Percentiles rank a stretch among this genome's conserved stretches.
These are phyloP conservation scores for Amylostereum areolatum DNA, from an alignment of 1,284 basidiomycete genomes.

Conservation along the genomic window DNA sequence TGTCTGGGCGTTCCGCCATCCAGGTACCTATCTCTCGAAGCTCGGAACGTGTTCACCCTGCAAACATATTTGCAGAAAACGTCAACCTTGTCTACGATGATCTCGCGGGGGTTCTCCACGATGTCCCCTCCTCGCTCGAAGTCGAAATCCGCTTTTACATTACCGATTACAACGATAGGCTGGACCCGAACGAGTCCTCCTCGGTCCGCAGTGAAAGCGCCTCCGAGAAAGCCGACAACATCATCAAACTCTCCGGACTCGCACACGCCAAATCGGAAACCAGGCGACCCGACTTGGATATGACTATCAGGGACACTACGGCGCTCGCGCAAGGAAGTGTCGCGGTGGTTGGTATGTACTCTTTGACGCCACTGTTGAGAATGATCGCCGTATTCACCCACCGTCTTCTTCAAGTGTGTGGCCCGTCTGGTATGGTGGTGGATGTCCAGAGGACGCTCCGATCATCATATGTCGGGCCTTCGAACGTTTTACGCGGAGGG, in stretches of 20 bases:
- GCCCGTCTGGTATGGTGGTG: slow-evolving; percentile 34
- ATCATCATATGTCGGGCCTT: slow-evolving; percentile 28
- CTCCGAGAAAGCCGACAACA: too few species aligned
- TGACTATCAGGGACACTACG: slow-evolving; percentile 20
- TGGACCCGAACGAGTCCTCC: too few species aligned
- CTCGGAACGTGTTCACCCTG: too few species aligned
- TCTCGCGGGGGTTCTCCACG: slow-evolving; percentile 18
- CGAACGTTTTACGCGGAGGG: slow-evolving; percentile 31
- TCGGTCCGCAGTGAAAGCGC: too few species aligned
- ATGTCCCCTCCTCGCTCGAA: slow-evolving; percentile 17
- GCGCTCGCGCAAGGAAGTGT: slow-evolving; percentile 17
- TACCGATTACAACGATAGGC: slow-evolving; percentile 13
- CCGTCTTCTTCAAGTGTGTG: slow-evolving; percentile 33
- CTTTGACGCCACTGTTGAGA: background rate
- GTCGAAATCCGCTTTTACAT: slow-evolving; percentile 29
- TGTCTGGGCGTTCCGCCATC: slow-evolving; percentile 33
- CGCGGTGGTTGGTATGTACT: slow-evolving; percentile 25
- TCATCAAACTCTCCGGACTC: slow-evolving; percentile 20
- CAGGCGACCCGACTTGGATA: slow-evolving; percentile 23
- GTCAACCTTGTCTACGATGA: slow-evolving; percentile 28
- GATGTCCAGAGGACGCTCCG: slow-evolving; percentile 33
- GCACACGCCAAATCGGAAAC: slow-evolving; percentile 4
- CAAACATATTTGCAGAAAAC: slow-evolving; percentile 15
- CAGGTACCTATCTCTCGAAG: slow-evolving; percentile 15
- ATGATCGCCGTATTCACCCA: background rate